phyloP scores from a whole-genome alignment of 331 rosid genomes.

The Quercus lobata region DNA sequence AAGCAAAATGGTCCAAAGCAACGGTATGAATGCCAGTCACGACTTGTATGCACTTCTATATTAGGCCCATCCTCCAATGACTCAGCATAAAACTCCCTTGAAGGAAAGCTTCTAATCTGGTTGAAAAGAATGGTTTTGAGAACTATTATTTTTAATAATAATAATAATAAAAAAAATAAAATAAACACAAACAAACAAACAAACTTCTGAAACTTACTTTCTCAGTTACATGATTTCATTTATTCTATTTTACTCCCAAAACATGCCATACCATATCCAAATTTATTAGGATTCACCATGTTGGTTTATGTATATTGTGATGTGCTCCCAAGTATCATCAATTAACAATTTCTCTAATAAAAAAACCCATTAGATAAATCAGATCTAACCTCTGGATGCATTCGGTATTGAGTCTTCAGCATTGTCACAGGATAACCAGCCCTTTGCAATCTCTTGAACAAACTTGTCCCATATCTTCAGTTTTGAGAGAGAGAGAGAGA shows the following conservation, averaged over 20 bases:
- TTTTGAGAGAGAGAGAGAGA: conserved; percentile 10
- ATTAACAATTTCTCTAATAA: conserved; percentile 9
- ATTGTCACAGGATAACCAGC: conserved; percentile 92
- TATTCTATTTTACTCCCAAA: neutral
- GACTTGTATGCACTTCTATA: conserved; percentile 43
- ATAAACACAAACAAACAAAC: too few species aligned
- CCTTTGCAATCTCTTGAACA: conserved; percentile 82
- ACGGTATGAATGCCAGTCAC: conserved; percentile 64
- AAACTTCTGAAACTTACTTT: neutral
- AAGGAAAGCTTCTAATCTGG: conserved; percentile 92
- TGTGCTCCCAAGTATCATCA: neutral
- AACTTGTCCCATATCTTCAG: conserved; percentile 75
- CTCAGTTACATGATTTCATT: neutral
- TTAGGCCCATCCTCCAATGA: conserved; percentile 75
- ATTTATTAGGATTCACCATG: neutral
- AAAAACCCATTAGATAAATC: conserved; percentile 7
- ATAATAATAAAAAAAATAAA: too few species aligned
- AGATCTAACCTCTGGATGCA: conserved; percentile 94
- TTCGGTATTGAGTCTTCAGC: conserved; percentile 94
- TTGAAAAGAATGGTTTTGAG: neutral
- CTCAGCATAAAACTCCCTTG: conserved; percentile 72
- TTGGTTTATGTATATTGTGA: neutral
- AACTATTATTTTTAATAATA: neutral
- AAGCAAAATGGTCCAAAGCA: conserved; percentile 88
- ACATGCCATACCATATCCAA: neutral